phyloP scores from a whole-genome alignment of 148 eudicot species.

The Pharnaceum exiguum region DNA sequence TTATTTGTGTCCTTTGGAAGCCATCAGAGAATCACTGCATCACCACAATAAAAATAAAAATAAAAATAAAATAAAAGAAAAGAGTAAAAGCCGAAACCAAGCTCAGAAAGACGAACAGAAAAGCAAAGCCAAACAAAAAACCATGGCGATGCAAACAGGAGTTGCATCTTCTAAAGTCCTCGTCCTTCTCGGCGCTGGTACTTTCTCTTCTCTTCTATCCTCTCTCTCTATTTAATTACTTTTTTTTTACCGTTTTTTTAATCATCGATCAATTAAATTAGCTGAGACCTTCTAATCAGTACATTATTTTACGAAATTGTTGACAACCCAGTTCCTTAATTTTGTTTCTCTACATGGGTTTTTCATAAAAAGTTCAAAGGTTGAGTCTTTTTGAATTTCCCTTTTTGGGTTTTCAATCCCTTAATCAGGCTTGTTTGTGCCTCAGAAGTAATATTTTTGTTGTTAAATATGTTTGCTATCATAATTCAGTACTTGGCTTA shows the following conservation, averaged over 20 bases:
- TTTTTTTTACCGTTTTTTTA: background rate
- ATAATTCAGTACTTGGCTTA: no score
- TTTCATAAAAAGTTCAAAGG: no score
- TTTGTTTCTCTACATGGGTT: no score
- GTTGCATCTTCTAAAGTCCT: conserved; percentile 81
- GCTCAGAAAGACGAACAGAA: no score
- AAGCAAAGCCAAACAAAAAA: background rate
- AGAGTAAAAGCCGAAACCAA: no score
- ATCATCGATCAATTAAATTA: background rate
- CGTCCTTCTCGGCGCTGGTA: conserved; percentile 88
- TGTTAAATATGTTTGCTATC: no score
- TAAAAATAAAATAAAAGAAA: no score
- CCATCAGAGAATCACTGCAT: no score
- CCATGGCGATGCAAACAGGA: conserved; percentile 88
- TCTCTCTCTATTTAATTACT: background rate
- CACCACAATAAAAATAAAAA: no score
- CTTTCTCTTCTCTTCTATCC: conserved; percentile 1
- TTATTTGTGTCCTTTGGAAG: no score
- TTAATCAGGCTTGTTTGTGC: background rate
- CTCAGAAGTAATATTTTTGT: no score
- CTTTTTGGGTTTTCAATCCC: background rate
- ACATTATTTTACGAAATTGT: background rate
- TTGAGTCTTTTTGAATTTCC: background rate
- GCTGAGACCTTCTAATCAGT: background rate
- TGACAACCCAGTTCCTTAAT: no score